These are phyloP conservation scores for Gastrolobium villosum DNA, from an alignment of 306 rosid genomes.

Conservation along the genomic window DNA sequence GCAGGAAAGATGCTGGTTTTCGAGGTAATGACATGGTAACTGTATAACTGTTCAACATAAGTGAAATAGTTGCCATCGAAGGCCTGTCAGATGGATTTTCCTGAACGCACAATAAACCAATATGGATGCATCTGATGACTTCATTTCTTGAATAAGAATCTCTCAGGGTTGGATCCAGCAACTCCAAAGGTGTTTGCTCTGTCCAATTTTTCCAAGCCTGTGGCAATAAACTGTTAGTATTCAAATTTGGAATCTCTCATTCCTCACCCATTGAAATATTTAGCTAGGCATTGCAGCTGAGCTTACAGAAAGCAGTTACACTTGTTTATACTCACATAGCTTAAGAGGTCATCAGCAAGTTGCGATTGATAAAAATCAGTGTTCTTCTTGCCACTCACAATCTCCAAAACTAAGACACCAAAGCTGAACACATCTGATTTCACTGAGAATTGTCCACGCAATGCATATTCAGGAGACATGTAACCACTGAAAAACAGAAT, in stretches of 20 bases:
- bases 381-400: slow-evolving; percentile 53
- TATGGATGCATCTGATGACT: slow-evolving; percentile 47
- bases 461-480: slow-evolving; percentile 57
- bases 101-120: slow-evolving; percentile 64
- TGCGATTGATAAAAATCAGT: not conserved
- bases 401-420: slow-evolving; percentile 56
- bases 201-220: slow-evolving; percentile 63
- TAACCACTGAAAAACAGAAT: slow-evolving; percentile 45
- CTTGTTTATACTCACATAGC: slow-evolving; percentile 33
- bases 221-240: not conserved
- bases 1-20: slow-evolving; percentile 42
- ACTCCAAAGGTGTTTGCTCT: slow-evolving; percentile 38
- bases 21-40: slow-evolving; percentile 49
- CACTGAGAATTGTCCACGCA: slow-evolving; percentile 52
- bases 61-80: slow-evolving; percentile 47
- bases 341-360: not conserved
- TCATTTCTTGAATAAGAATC: slow-evolving; percentile 15
- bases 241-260: not conserved
- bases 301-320: not conserved
- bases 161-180: slow-evolving; percentile 52
- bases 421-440: slow-evolving; percentile 63
- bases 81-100: slow-evolving; percentile 56
- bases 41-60: slow-evolving; percentile 40
- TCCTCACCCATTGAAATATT: not conserved
- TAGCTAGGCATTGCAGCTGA: not conserved